Evolutionary conservation across 371 early-diverging fungal species (phyloP).

Genomic region (Racocetra persica): DNA sequence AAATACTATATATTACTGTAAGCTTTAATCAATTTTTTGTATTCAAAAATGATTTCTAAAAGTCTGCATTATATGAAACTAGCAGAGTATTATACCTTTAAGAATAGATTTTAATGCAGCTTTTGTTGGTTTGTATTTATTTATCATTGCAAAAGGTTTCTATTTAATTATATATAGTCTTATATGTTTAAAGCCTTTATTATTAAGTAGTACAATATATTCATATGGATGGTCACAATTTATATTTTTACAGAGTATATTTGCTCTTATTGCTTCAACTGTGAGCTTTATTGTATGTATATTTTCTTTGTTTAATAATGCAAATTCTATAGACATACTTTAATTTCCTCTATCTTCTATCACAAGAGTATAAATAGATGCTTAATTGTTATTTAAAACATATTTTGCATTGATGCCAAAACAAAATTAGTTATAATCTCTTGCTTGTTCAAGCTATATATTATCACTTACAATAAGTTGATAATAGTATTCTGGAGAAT

Average conservation of each 20-base stretch:
- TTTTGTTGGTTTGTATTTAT: not conserved
- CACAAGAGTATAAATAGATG: not conserved
- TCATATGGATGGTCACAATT: not conserved
- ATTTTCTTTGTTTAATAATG: slow-evolving; percentile 3
- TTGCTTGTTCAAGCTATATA: not conserved
- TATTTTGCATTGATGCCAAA: slow-evolving; percentile 7
- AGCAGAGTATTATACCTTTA: not conserved
- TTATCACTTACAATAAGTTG: slow-evolving; percentile 1
- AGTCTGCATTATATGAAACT: slow-evolving; percentile 17
- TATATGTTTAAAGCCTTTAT: not conserved
- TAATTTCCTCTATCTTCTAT: not conserved
- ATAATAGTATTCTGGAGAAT: slow-evolving; percentile 3
- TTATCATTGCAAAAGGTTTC: not conserved
- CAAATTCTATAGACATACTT: not conserved
- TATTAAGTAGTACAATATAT: not conserved
- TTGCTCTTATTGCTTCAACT: slow-evolving; percentile 3
- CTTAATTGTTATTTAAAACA: not conserved
- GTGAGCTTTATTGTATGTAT: not conserved
- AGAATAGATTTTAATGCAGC: not conserved
- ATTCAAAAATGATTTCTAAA: too few relatives aligned
- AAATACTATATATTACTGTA: too few relatives aligned
- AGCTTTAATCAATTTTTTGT: too few relatives aligned
- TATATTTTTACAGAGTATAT: not conserved
- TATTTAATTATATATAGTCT: not conserved
- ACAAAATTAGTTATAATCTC: not conserved